Percentiles rank a stretch among this genome's conserved stretches.
phyloP scores from a whole-genome alignment of 495 filamentous ascomycete species.

The Penicillium canariense region DNA sequence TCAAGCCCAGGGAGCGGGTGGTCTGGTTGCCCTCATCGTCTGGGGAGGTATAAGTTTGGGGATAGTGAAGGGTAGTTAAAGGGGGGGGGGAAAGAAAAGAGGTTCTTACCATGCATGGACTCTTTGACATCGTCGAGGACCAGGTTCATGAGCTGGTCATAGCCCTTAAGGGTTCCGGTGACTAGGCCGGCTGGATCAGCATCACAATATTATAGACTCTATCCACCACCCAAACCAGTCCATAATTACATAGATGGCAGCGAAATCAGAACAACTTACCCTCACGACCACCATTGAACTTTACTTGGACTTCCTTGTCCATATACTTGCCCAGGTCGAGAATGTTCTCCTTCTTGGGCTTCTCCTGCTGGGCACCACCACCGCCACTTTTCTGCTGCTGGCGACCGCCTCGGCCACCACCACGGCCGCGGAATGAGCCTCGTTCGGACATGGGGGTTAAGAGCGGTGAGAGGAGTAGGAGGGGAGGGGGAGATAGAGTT shows the following conservation, averaged over 20 bases:
- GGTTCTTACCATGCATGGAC: conserved; percentile 68
- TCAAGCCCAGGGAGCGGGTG: conserved; percentile 79
- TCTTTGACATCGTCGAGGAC: conserved; percentile 95
- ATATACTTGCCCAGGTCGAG: conserved; percentile 92
- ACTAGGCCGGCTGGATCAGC: conserved; percentile 49
- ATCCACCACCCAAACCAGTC: no score
- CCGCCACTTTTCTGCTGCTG: conserved; percentile 47
- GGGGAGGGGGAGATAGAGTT: neutral
- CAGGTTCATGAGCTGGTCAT: conserved; percentile 95
- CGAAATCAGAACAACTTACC: conserved; percentile 51
- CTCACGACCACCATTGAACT: conserved; percentile 94
- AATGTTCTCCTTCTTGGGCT: conserved; percentile 97
- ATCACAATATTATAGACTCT: neutral
- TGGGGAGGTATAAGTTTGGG: conserved; percentile 19
- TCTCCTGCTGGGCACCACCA: conserved; percentile 55
- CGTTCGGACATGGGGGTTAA: conserved; percentile 61
- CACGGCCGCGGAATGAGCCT: conserved; percentile 59
- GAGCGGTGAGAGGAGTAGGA: conserved; percentile 10
- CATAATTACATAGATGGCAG: no score
- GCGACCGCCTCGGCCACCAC: conserved; percentile 46
- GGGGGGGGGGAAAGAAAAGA: neutral
- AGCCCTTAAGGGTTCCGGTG: conserved; percentile 85
- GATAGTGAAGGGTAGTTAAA: neutral
- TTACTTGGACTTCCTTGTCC: conserved; percentile 91
- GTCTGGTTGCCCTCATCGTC: conserved; percentile 91